A percentile compares a stretch with the other conserved stretches of the same genome.
Evolutionary conservation across 164 flowering plant species (phyloP).

Genomic region (Kalanchoe fedtschenkoi): DNA sequence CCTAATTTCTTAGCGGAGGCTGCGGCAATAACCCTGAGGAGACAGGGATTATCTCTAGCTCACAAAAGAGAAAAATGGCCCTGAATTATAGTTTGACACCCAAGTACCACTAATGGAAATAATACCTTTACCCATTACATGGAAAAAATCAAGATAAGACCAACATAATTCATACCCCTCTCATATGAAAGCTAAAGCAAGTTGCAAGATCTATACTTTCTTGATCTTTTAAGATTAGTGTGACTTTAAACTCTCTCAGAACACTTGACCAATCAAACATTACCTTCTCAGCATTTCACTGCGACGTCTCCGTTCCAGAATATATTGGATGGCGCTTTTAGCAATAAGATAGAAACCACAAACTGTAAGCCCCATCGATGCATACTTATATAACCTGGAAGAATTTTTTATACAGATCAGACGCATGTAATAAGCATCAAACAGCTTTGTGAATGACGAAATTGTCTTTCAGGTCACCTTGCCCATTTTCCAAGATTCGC

Average conservation of each 20-base stretch:
- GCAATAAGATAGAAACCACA: constrained; percentile 73
- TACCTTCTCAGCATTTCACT: constrained; percentile 71
- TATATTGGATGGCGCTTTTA: constrained; percentile 51
- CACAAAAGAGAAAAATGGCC: not conserved
- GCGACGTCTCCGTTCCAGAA: constrained; percentile 71
- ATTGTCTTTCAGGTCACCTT: constrained; percentile 34
- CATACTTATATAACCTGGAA: constrained; percentile 75
- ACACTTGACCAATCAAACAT: not conserved
- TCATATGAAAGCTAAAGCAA: too few species aligned
- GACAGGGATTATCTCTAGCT: constrained; percentile 4
- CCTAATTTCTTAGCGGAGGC: constrained; percentile 69
- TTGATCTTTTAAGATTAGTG: too few species aligned
- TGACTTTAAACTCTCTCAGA: too few species aligned
- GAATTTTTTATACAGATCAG: not conserved
- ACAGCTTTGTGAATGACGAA: not conserved
- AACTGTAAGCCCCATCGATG: constrained; percentile 65
- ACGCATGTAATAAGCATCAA: constrained; percentile 4
- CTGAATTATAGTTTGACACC: too few species aligned
- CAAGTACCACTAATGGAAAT: too few species aligned
- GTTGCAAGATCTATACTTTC: too few species aligned
- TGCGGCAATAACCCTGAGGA: constrained; percentile 86
- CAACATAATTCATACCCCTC: too few species aligned
- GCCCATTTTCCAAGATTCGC: constrained; percentile 86
- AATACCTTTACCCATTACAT: too few species aligned
- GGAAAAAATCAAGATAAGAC: too few species aligned